Conservation (phyloP, 257 asterid genomes). For the Solanum megistacrolobum region DNA sequence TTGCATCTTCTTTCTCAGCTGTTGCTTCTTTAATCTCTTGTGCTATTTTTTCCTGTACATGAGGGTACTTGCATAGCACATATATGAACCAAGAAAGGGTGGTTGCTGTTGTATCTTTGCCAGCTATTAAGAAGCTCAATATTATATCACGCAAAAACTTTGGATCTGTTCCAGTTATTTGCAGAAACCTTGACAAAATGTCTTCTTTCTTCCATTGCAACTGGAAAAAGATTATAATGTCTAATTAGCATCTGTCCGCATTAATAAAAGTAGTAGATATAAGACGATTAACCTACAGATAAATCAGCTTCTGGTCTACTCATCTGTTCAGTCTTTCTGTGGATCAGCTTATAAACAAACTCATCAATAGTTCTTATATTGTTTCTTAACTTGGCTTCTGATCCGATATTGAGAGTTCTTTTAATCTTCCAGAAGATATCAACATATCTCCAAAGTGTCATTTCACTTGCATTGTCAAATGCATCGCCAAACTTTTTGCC, state of each 20-base stretch:
- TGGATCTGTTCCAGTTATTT: conserved; percentile 17
- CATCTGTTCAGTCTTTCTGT: conserved; percentile 29
- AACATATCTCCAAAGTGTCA: conserved; percentile 42
- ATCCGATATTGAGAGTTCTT: conserved; percentile 31
- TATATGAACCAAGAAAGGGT: conserved; percentile 48
- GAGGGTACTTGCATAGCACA: conserved; percentile 43
- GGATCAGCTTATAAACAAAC: conserved; percentile 42
- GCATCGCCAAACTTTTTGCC: conserved; percentile 34
- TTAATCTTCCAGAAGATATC: conserved; percentile 46
- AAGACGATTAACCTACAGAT: conserved; percentile 19
- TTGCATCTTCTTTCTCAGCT: background rate
- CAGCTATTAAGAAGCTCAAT: conserved; percentile 47
- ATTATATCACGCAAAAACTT: conserved; percentile 47
- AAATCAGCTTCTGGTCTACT: conserved; percentile 13
- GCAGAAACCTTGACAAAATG: conserved; percentile 47
- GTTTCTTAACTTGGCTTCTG: conserved; percentile 39
- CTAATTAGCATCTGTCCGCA: background rate
- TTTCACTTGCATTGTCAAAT: conserved; percentile 45
- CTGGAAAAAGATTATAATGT: conserved; percentile 3
- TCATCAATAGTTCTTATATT: conserved; percentile 27
- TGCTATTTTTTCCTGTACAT: conserved; percentile 38
- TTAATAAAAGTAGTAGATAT: background rate
- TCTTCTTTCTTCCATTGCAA: conserved; percentile 43
- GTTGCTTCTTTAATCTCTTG: conserved; percentile 27
- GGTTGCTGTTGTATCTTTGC: conserved; percentile 46